These are phyloP conservation scores for Wallacemonas sp. DNA, from an alignment of 208 protist genomes.

Conservation along the genomic window DNA sequence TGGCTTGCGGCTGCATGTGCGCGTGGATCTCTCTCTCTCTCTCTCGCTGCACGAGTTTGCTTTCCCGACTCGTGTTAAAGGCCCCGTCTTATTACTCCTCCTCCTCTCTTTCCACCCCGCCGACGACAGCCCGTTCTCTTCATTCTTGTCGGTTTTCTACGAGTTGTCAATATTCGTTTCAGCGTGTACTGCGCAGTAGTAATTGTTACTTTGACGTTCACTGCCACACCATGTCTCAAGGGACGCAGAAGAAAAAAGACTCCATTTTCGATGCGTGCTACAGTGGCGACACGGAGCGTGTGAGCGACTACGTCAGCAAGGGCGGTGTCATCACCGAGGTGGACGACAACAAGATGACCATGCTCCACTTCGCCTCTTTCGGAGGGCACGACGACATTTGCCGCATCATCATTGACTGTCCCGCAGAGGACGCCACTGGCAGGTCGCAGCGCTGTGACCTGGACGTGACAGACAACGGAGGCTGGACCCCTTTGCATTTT, in stretches of 20 bases:
- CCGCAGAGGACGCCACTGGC: background rate
- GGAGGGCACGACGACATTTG: conserved; percentile 44
- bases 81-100: too few relatives aligned
- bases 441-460: conserved; percentile 41
- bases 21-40: too few relatives aligned
- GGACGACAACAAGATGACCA: conserved; percentile 73
- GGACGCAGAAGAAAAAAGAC: conserved; percentile 4
- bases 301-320: conserved; percentile 55
- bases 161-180: too few relatives aligned
- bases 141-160: too few relatives aligned
- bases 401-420: conserved; percentile 32
- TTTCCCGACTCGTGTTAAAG: too few relatives aligned
- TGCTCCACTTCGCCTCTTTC: conserved; percentile 85
- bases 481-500: conserved; percentile 90
- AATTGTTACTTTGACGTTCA: background rate
- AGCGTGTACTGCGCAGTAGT: background rate
- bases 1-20: too few relatives aligned
- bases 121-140: too few relatives aligned
- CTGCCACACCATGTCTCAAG: background rate
- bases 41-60: too few relatives aligned
- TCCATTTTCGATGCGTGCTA: conserved; percentile 85
- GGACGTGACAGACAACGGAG: conserved; percentile 63
- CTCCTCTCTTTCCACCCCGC: too few relatives aligned
- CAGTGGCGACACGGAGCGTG: conserved; percentile 34
- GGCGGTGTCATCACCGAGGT: conserved; percentile 76